phyloP scores from a whole-genome alignment of 345 rosid genomes.

The Moricandia moricandioides region DNA sequence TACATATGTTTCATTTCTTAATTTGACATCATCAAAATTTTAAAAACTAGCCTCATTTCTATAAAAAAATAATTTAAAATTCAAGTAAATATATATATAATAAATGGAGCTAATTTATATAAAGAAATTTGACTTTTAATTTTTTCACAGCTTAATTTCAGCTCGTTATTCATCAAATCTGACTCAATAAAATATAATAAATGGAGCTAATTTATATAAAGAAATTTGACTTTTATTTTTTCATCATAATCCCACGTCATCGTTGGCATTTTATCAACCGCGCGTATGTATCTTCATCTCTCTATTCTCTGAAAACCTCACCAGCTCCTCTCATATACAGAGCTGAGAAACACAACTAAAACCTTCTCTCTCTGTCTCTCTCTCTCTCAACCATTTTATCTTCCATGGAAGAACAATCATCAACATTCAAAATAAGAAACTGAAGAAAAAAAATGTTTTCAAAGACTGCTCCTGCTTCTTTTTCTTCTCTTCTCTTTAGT shows the following conservation, averaged over 20 bases:
- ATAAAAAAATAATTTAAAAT: too few species aligned
- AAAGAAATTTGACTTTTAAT: not conserved
- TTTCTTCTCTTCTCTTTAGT: conserved; percentile 40
- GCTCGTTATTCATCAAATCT: too few species aligned
- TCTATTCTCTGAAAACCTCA: conserved; percentile 23
- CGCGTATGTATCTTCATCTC: not conserved
- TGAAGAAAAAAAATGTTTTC: conserved; percentile 19
- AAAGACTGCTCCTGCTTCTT: conserved; percentile 36
- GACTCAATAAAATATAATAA: not conserved
- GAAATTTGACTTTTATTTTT: not conserved
- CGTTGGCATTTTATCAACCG: conserved; percentile 14
- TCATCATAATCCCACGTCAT: conserved; percentile 7
- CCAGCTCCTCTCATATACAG: conserved; percentile 15
- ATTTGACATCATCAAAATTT: too few species aligned
- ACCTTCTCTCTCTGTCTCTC: not conserved
- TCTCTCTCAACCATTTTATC: conserved; percentile 4
- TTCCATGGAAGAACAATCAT: conserved; percentile 34
- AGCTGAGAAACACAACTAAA: not conserved
- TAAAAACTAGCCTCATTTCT: too few species aligned
- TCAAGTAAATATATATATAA: too few species aligned
- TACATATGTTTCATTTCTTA: too few species aligned
- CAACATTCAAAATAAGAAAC: not conserved
- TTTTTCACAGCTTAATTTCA: not conserved
- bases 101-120: not conserved
- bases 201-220: not conserved